Conservation (phyloP, 164 flowering plant genomes). For the Vitis cinerea region DNA sequence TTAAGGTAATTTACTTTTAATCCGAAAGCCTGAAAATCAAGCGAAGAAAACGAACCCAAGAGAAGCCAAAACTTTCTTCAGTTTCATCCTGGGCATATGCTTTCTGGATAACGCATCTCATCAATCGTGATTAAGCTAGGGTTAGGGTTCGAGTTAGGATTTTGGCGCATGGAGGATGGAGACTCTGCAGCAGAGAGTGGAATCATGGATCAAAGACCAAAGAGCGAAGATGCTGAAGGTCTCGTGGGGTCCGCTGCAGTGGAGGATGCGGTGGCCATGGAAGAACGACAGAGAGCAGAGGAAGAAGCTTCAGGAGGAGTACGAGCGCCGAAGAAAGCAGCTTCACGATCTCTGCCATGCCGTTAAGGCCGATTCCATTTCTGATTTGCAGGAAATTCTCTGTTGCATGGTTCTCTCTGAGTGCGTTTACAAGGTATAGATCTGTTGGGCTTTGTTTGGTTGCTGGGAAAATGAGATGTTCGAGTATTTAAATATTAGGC, state of each 20-base stretch:
- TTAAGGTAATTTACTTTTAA: too few relatives aligned
- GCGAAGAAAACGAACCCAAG: too few relatives aligned
- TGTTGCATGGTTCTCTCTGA: constrained; percentile 96
- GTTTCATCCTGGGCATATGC: too few relatives aligned
- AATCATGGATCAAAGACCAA: constrained; percentile 85
- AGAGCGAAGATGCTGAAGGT: constrained; percentile 45
- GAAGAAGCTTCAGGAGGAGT: constrained; percentile 70
- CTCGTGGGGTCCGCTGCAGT: constrained; percentile 61
- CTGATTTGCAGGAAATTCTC: constrained; percentile 89
- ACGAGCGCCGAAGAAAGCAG: constrained; percentile 59
- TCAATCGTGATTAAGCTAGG: too few relatives aligned
- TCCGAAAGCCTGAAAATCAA: too few relatives aligned
- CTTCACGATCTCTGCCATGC: constrained; percentile 67
- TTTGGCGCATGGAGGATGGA: constrained; percentile 42
- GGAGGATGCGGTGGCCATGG: constrained; percentile 74
- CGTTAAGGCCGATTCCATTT: constrained; percentile 73
- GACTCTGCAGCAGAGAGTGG: constrained; percentile 59
- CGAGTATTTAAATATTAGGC: too few relatives aligned
- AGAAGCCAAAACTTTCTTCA: too few relatives aligned
- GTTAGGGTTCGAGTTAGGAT: not conserved
- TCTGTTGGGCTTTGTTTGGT: not conserved
- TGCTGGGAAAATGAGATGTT: not conserved
- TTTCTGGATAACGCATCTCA: too few relatives aligned
- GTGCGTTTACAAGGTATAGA: constrained; percentile 86
- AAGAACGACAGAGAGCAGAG: constrained; percentile 51